These are phyloP conservation scores for Microdochium bolleyi DNA, from an alignment of 2,329 filamentous ascomycete genomes.

Conservation along the genomic window DNA sequence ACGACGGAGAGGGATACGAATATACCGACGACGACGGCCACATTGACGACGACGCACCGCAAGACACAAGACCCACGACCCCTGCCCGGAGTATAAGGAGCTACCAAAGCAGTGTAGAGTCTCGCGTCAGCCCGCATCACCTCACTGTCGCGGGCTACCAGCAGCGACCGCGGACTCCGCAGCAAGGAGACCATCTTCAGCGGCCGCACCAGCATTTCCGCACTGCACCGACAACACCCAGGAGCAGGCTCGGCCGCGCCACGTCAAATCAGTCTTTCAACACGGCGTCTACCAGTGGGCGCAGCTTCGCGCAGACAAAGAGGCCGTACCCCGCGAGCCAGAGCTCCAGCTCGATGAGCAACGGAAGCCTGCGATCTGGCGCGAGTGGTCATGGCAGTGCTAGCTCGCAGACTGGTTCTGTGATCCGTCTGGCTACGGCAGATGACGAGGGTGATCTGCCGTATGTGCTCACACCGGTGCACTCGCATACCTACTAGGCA, in stretches of 20 bases:
- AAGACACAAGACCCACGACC: constrained; percentile 31
- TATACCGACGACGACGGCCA: constrained; percentile 14
- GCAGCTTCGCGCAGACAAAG: neutral
- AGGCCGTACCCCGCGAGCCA: neutral
- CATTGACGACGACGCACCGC: constrained; percentile 31
- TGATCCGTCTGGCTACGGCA: neutral
- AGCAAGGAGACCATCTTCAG: neutral
- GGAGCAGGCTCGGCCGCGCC: neutral
- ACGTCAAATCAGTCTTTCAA: neutral
- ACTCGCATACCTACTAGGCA: neutral
- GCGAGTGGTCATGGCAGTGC: neutral
- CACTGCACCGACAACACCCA: constrained; percentile 1
- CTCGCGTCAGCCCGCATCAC: neutral
- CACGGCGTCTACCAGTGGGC: neutral
- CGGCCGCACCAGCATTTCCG: neutral
- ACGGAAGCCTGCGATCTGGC: neutral
- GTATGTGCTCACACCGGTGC: neutral
- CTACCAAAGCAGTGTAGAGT: constrained; percentile 1
- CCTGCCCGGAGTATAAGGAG: constrained; percentile 14
- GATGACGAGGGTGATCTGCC: neutral
- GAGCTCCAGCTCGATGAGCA: neutral
- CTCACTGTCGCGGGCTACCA: neutral
- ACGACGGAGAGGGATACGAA: constrained; percentile 7
- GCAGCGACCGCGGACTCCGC: neutral
- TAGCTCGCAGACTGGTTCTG: neutral